phyloP scores from a whole-genome alignment of 352 stramenopile species.

The Phytophthora crassamura region DNA sequence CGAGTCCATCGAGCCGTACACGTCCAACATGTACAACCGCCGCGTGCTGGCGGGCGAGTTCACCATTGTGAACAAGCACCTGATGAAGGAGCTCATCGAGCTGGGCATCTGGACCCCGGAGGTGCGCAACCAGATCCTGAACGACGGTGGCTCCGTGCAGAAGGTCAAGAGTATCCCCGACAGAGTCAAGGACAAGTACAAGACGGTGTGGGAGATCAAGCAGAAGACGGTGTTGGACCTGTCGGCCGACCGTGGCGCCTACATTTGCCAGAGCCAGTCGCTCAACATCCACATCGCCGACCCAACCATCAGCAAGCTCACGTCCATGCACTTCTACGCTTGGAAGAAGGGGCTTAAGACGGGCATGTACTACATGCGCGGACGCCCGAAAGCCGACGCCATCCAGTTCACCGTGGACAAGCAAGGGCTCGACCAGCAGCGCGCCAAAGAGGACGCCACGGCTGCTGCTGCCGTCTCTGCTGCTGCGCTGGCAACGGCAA shows the following conservation, averaged over 20 bases:
- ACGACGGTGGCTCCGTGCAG: conserved; percentile 97
- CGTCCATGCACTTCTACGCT: conserved; percentile 99
- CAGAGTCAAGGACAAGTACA: conserved; percentile 96
- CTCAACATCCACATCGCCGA: conserved; percentile 99
- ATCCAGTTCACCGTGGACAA: conserved; percentile 99
- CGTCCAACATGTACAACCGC: conserved; percentile 99
- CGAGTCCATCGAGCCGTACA: conserved; percentile 99
- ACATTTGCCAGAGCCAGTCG: conserved; percentile 98
- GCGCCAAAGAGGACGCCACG: conserved; percentile 33
- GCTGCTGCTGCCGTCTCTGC: background rate
- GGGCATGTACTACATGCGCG: conserved; percentile 99
- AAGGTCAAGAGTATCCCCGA: conserved; percentile 86
- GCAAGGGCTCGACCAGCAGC: conserved; percentile 74
- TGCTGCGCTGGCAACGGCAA: conserved; percentile 8
- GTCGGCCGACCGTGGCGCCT: conserved; percentile 98
- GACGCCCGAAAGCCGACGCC: conserved; percentile 97
- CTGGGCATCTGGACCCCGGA: conserved; percentile 97
- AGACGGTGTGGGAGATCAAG: conserved; percentile 99
- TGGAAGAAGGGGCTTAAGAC: conserved; percentile 99
- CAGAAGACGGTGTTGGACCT: conserved; percentile 98
- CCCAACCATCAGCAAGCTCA: conserved; percentile 97
- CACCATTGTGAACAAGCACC: conserved; percentile 99
- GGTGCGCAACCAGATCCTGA: conserved; percentile 99
- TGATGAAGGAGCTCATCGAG: conserved; percentile 97
- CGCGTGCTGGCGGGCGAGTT: conserved; percentile 99